phyloP scores from a whole-genome alignment of 2,329 filamentous ascomycete species.

The Cercospora sp. region DNA sequence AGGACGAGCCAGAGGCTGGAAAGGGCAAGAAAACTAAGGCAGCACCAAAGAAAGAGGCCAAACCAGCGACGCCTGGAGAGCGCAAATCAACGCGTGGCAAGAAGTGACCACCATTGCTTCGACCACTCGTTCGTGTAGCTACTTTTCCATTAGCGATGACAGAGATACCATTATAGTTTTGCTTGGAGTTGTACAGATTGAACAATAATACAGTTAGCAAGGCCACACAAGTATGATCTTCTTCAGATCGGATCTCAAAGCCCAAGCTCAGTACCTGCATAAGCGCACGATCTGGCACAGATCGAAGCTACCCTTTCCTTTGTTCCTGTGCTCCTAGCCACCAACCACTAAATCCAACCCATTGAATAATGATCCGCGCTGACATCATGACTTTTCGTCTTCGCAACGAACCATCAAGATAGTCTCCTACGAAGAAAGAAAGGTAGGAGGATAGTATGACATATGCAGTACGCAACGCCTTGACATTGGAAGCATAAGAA shows the following conservation, averaged over 20 bases:
- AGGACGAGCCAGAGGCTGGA: background rate
- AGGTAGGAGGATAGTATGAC: background rate
- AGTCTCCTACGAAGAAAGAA: background rate
- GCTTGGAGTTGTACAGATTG: background rate
- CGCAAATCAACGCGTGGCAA: slow-evolving; percentile 28
- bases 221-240: background rate
- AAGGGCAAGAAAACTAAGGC: slow-evolving; percentile 18
- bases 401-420: background rate
- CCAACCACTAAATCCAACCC: background rate
- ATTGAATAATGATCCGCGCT: slow-evolving; percentile 7
- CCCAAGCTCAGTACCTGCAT: slow-evolving; percentile 1
- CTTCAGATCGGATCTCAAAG: background rate
- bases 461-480: background rate
- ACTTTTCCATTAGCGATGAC: background rate
- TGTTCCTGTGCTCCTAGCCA: background rate
- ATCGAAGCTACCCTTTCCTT: background rate
- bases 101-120: slow-evolving; percentile 8
- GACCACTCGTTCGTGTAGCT: background rate
- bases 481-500: background rate
- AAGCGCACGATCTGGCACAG: background rate
- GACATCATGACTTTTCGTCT: slow-evolving; percentile 7
- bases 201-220: background rate
- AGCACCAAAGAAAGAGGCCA: slow-evolving; percentile 26
- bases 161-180: background rate
- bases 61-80: slow-evolving; percentile 24